Conservation (phyloP, 2,329 filamentous ascomycete genomes). For the Aspergillus bombycis region DNA sequence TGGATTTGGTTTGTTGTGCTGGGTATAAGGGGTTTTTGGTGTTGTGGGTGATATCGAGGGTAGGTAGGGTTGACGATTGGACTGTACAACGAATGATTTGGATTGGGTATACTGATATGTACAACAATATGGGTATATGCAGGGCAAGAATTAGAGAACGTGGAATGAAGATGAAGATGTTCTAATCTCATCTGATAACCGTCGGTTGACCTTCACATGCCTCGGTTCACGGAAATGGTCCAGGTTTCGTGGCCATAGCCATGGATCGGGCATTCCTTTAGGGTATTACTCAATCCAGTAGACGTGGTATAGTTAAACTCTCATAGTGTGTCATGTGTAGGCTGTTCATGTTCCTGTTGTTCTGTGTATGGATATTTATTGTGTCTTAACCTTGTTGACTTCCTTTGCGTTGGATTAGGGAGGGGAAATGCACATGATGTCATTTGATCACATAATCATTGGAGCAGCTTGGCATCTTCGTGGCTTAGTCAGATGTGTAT, state of each 20-base stretch:
- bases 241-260: not conserved
- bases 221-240: slow-evolving; percentile 12
- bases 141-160: not conserved
- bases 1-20: too few relatives aligned
- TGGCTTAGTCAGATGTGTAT: not conserved
- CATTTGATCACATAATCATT: not conserved
- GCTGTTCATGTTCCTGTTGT: not conserved
- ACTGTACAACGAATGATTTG: not conserved
- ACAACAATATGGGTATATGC: not conserved
- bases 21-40: not conserved
- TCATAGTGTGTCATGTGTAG: rapidly evolving
- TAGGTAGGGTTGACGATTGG: not conserved
- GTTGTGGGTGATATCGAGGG: not conserved
- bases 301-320: not conserved
- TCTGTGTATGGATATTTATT: not conserved
- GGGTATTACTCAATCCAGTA: not conserved
- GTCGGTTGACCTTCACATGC: slow-evolving; percentile 19
- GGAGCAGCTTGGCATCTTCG: not conserved
- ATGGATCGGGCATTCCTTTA: not conserved
- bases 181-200: not conserved
- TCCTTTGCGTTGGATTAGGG: not conserved
- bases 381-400: not conserved
- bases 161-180: not conserved
- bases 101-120: not conserved
- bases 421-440: not conserved